phyloP scores from a whole-genome alignment of 225 moss, liverwort and hornwort genomes.

The Sphagnum contortum region DNA sequence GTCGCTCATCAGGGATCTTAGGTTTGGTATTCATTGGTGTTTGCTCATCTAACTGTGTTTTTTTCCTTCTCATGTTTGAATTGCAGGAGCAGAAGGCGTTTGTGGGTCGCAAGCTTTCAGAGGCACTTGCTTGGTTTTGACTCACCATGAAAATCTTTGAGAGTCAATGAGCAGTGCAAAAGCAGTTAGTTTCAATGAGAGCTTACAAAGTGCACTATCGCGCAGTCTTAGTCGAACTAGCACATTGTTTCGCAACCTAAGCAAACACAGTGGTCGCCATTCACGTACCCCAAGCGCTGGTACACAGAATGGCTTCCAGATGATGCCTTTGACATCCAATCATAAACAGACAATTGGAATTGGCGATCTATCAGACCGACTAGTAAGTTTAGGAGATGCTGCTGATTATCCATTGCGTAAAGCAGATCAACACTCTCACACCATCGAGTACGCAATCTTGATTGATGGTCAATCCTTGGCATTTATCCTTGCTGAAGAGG shows the following conservation, averaged over 20 bases:
- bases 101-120: conserved; percentile 24
- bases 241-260: conserved; percentile 20
- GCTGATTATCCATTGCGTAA: conserved; percentile 7
- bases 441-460: conserved; percentile 60
- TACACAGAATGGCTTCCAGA: conserved; percentile 17
- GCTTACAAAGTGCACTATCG: conserved; percentile 27
- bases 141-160: conserved; percentile 25
- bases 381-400: conserved; percentile 22
- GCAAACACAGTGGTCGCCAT: conserved; percentile 30
- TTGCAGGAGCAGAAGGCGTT: conserved; percentile 37
- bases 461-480: conserved; percentile 87
- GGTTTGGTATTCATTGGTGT: neutral
- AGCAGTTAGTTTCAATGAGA: conserved; percentile 24
- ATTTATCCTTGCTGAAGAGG: conserved; percentile 49
- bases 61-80: neutral
- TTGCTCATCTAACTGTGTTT: neutral
- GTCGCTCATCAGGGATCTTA: neutral
- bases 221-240: conserved; percentile 21
- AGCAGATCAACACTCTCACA: neutral
- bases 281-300: conserved; percentile 30
- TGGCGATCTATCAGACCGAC: conserved; percentile 37
- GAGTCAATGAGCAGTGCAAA: conserved; percentile 40
- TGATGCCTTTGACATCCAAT: conserved; percentile 18
- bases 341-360: conserved; percentile 32
- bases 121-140: conserved; percentile 33